Evolutionary conservation across 495 filamentous ascomycete species (phyloP), one percentile per base, ranked within the genome.

Genomic region (Parmelia sp.): DNA sequence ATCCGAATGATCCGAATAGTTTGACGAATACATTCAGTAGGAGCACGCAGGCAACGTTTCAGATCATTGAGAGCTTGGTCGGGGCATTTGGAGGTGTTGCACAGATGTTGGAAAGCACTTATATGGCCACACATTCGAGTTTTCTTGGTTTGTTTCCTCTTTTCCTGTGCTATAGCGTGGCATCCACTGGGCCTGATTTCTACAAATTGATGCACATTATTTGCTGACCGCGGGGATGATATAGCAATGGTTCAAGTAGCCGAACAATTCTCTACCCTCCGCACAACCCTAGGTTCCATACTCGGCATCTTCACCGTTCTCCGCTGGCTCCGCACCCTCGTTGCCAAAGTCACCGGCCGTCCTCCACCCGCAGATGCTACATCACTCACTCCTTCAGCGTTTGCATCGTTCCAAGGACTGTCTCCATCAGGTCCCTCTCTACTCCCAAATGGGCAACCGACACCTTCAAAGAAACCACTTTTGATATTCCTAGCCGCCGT

Each of bases 31-130:
- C 88, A 25, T 96, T 97, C 78, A 87, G 83, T 70, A 90, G 92
- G 71, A 92, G 86, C 76, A 99, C 95, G 1, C 90, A 92, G 68
- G 89, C 93, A n/a, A 97, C 95, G 2, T 99, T 99, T 72, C 94
- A 97, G 81, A 90, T 97, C 81, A 91, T 99, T 47, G 95, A 99
- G 78, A 94, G 91, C 66, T 89, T 99, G 51, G 94, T 97, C n/a
- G 88, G 90, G n/a, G 92, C 95, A 21, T 97, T 94, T 76, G 90
- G 93, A 36, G 95, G 95, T 3, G 96, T 99, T 72, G 92, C 95
- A 23, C 95, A 99, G 81, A 97, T 99, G 95, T 82, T 99, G 15
- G 94, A 99, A 77, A 97, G 93, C 75, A 97, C 95, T 15, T 99
- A 96, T 70, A 97, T 99, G 95, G 94, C 95, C n/a, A 99, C 95